These are phyloP conservation scores for Spinacia oleracea DNA, from an alignment of 179 eudicot genomes.

Conservation along the genomic window DNA sequence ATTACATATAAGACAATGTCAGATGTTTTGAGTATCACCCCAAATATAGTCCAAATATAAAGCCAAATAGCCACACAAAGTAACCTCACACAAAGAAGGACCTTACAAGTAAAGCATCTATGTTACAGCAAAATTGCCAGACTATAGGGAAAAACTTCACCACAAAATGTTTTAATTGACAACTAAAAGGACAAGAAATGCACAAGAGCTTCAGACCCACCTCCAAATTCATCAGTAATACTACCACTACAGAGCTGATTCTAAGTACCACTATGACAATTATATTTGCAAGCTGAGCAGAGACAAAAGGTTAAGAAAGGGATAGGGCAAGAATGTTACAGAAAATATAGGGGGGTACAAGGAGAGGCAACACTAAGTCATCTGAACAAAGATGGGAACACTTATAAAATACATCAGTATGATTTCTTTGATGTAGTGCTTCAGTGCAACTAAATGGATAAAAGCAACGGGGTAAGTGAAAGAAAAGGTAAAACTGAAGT, in stretches of 20 bases:
- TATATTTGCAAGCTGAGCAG: not conserved
- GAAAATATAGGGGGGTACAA: not conserved
- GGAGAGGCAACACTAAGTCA: not conserved
- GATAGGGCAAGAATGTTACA: not conserved
- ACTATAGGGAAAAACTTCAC: not conserved
- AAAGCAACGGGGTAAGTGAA: not conserved
- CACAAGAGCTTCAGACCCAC: not conserved
- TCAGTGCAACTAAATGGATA: not conserved
- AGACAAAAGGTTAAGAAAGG: not conserved
- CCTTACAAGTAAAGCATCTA: not conserved
- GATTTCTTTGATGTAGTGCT: not conserved
- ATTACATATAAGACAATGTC: conserved; percentile 13
- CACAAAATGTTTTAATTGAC: not conserved
- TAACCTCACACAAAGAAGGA: not conserved
- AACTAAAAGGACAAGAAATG: not conserved
- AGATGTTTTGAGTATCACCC: conserved; percentile 11
- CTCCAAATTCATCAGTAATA: not conserved
- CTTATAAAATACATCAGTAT: not conserved
- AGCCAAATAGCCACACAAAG: not conserved
- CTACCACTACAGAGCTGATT: not conserved
- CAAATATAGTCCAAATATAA: not conserved
- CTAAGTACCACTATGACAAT: not conserved
- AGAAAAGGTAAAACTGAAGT: not conserved
- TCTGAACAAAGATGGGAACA: not conserved
- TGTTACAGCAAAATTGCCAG: not conserved